Conservation (phyloP, 148 eudicot genomes). For the Camellia granthamiana region DNA sequence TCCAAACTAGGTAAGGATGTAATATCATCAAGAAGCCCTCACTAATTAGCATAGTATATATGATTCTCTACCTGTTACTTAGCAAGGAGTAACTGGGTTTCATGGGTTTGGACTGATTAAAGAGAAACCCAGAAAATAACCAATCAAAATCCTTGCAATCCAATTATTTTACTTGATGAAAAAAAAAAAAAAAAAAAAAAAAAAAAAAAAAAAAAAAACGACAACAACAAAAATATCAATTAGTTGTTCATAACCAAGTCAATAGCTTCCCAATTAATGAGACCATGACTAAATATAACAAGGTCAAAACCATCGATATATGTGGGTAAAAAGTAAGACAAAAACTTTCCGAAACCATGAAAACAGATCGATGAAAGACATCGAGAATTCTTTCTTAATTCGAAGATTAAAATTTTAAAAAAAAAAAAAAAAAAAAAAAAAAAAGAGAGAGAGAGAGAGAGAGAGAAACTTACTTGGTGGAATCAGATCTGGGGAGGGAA, state of each 20-base stretch:
- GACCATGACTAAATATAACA: neutral
- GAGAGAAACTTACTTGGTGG: neutral
- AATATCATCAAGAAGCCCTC: neutral
- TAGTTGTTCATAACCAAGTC: neutral
- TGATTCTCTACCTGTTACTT: neutral
- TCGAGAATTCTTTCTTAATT: slow-evolving; percentile 2
- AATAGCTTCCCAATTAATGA: neutral
- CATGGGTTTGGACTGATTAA: neutral
- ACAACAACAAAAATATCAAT: neutral
- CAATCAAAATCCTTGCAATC: neutral
- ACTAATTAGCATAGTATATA: neutral
- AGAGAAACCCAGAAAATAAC: neutral
- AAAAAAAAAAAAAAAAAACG: neutral
- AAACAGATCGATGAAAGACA: neutral
- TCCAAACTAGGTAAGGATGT: neutral
- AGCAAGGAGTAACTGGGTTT: neutral
- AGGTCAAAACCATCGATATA: neutral
- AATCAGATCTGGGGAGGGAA: slow-evolving; percentile 10
- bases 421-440: neutral
- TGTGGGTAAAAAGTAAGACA: neutral
- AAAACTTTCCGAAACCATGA: neutral
- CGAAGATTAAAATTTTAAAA: neutral
- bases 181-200: neutral
- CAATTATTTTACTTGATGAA: neutral
- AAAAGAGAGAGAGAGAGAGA: neutral